phyloP scores from a whole-genome alignment of 2,329 filamentous ascomycete genomes.

The Ophiognomonia clavigignenti-juglandacearum region DNA sequence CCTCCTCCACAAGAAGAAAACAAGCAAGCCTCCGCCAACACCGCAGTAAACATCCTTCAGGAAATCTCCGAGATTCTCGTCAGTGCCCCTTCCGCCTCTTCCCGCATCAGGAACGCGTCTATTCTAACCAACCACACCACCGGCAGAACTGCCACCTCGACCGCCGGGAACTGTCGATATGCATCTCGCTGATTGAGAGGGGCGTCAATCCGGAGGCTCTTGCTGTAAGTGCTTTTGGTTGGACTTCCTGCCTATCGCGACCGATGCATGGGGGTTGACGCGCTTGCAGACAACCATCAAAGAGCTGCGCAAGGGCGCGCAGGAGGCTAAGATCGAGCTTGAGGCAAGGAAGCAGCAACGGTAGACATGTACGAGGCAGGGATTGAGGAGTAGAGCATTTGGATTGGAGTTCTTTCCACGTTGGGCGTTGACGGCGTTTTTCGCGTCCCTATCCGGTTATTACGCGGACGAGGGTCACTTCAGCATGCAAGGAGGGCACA shows the following conservation, averaged over 20 bases:
- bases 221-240: too few relatives aligned
- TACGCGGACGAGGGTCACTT: too few relatives aligned
- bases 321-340: constrained; percentile 40
- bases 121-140: not conserved
- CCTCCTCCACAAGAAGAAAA: constrained; percentile 39
- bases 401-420: too few relatives aligned
- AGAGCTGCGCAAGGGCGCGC: constrained; percentile 53
- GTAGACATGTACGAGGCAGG: constrained; percentile 2
- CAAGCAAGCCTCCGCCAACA: constrained; percentile 72
- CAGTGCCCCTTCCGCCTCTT: constrained; percentile 26
- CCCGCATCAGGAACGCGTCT: not conserved
- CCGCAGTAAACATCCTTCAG: constrained; percentile 77
- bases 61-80: constrained; percentile 89
- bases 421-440: not conserved
- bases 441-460: too few relatives aligned
- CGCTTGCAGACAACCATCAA: constrained; percentile 61
- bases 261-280: too few relatives aligned
- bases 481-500: too few relatives aligned
- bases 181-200: constrained; percentile 95
- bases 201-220: constrained; percentile 94
- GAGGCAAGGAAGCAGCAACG: constrained; percentile 24
- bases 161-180: constrained; percentile 84
- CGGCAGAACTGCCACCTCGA: constrained; percentile 87
- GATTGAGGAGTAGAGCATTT: too few relatives aligned
- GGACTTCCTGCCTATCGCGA: too few relatives aligned